Conservation (phyloP, 2,329 filamentous ascomycete species). For the Colletotrichum sp. region DNA sequence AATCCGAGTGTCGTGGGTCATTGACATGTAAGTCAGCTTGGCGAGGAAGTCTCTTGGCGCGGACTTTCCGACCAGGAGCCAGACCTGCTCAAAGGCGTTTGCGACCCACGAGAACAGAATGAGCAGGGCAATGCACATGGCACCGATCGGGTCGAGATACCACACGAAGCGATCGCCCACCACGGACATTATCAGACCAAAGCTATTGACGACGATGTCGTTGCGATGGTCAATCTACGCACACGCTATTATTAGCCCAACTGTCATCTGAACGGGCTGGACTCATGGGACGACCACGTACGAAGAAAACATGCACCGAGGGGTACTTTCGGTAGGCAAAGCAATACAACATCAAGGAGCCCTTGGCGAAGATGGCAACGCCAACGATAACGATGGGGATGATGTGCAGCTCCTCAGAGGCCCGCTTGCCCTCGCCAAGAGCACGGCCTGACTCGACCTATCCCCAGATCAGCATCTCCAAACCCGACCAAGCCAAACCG, state of each 20-base stretch:
- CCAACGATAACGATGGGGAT: slow-evolving; percentile 61
- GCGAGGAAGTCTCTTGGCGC: slow-evolving; percentile 62
- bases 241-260: not conserved
- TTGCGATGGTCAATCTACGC: slow-evolving; percentile 58
- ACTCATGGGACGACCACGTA: slow-evolving; percentile 25
- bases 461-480: slow-evolving; percentile 23
- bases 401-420: slow-evolving; percentile 51
- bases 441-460: slow-evolving; percentile 61
- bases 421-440: slow-evolving; percentile 47
- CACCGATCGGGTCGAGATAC: slow-evolving; percentile 67
- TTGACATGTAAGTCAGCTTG: slow-evolving; percentile 60
- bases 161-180: slow-evolving; percentile 58
- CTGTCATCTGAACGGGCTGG: not conserved
- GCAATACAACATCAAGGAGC: slow-evolving; percentile 58
- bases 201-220: slow-evolving; percentile 60
- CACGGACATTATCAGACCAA: slow-evolving; percentile 61
- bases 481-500: slow-evolving; percentile 10
- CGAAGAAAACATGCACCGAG: slow-evolving; percentile 61
- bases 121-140: slow-evolving; percentile 64
- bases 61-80: slow-evolving; percentile 65
- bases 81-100: slow-evolving; percentile 67
- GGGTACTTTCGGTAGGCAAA: slow-evolving; percentile 57
- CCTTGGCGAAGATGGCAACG: slow-evolving; percentile 58
- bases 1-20: slow-evolving; percentile 60
- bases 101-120: slow-evolving; percentile 66